These are phyloP conservation scores for Pleurotus salmoneostramineus DNA, from an alignment of 768 basidiomycete genomes.

Conservation along the genomic window DNA sequence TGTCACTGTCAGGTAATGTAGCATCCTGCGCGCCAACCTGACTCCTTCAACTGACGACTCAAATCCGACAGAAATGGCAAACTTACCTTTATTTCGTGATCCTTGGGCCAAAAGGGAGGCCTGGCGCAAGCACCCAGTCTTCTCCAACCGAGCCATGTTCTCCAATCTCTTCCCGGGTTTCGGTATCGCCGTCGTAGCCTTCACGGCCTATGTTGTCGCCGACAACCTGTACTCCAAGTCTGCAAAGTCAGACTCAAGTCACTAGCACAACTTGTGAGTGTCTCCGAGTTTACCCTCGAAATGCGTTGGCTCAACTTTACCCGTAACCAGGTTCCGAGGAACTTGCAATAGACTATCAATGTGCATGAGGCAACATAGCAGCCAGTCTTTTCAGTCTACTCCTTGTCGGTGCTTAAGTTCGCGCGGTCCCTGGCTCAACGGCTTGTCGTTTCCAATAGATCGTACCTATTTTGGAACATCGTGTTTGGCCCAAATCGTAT, in stretches of 20 bases:
- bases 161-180: slow-evolving; percentile 91
- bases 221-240: slow-evolving; percentile 66
- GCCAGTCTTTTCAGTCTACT: no score
- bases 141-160: slow-evolving; percentile 85
- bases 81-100: slow-evolving; percentile 78
- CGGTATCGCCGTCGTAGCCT: slow-evolving; percentile 88
- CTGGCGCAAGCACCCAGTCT: slow-evolving; percentile 89
- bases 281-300: not conserved
- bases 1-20: not conserved
- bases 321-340: no score
- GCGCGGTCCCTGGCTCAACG: no score
- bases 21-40: not conserved
- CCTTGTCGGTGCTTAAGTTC: no score
- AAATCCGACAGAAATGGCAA: slow-evolving; percentile 41
- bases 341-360: no score
- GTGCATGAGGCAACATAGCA: no score
- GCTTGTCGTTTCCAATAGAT: no score
- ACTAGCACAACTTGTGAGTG: slow-evolving; percentile 18
- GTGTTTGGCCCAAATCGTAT: no score
- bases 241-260: slow-evolving; percentile 18
- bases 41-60: not conserved
- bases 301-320: no score
- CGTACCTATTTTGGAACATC: no score
- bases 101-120: slow-evolving; percentile 94
- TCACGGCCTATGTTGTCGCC: slow-evolving; percentile 84